These are phyloP conservation scores for Fusarium sp. DNA, from an alignment of 2,329 filamentous ascomycete genomes.

Conservation along the genomic window DNA sequence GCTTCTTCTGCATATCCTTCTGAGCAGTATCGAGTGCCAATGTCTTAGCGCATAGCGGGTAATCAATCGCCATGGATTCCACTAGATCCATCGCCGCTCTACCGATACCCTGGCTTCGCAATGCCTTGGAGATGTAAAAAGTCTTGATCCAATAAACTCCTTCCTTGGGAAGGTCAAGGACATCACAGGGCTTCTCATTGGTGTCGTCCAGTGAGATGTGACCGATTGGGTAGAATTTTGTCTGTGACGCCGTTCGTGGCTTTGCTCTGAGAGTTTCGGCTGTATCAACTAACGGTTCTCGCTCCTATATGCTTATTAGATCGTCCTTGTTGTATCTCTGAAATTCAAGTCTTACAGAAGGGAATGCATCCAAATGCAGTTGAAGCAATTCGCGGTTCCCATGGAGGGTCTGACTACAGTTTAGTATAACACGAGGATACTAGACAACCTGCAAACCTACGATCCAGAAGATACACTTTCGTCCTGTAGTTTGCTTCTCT, in stretches of 20 bases:
- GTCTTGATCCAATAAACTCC: conserved; percentile 48
- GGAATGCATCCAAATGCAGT: conserved; percentile 28
- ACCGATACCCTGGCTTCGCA: conserved; percentile 44
- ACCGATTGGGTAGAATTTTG: conserved; percentile 34
- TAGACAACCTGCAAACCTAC: background rate
- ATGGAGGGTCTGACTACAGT: conserved; percentile 18
- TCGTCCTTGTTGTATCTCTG: background rate
- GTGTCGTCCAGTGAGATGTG: conserved; percentile 43
- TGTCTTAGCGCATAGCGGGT: conserved; percentile 41
- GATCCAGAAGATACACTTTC: conserved; percentile 45
- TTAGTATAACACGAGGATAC: background rate
- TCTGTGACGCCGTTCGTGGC: conserved; percentile 24
- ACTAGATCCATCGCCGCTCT: conserved; percentile 47
- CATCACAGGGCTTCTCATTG: conserved; percentile 19
- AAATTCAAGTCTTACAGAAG: background rate
- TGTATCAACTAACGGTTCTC: conserved; percentile 29
- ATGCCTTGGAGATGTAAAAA: conserved; percentile 42
- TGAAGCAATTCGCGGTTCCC: conserved; percentile 11
- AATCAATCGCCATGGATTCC: conserved; percentile 42
- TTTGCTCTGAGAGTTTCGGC: conserved; percentile 22
- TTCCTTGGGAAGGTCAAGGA: conserved; percentile 31
- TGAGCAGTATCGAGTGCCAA: conserved; percentile 45
- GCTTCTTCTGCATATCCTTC: conserved; percentile 33
- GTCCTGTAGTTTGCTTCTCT: conserved; percentile 25
- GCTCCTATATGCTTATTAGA: conserved; percentile 16